Conservation (phyloP, 139 green algal species). For the Mychonastes homosphaera region DNA sequence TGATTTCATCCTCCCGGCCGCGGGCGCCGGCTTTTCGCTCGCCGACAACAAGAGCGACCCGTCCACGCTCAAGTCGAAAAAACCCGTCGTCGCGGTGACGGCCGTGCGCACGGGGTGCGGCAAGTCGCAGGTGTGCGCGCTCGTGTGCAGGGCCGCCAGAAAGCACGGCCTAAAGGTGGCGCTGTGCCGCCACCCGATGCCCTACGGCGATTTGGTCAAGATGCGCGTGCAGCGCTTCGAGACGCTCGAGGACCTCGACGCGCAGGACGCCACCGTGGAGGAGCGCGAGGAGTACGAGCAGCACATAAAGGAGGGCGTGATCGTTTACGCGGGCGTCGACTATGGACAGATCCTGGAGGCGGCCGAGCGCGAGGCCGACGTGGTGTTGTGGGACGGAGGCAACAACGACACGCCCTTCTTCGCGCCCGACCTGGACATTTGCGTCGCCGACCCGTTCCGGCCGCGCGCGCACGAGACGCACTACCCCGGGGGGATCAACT, state of each 20-base stretch:
- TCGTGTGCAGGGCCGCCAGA: constrained; percentile 5
- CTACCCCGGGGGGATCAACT: constrained; percentile 37
- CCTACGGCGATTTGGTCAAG: constrained; percentile 31
- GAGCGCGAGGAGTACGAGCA: constrained; percentile 45
- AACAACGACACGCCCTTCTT: constrained; percentile 42
- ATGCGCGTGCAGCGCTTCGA: constrained; percentile 38
- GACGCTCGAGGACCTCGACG: constrained; percentile 23
- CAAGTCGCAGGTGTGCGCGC: constrained; percentile 24
- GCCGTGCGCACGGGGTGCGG: constrained; percentile 33
- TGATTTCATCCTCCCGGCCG: constrained; percentile 20
- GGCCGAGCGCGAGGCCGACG: constrained; percentile 34
- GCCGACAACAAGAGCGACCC: no score
- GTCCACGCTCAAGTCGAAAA: constrained; percentile 4
- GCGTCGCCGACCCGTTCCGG: constrained; percentile 29
- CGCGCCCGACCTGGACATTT: constrained; percentile 29
- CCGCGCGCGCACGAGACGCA: constrained; percentile 17
- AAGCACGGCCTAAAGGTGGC: constrained; percentile 7
- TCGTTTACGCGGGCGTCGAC: constrained; percentile 38
- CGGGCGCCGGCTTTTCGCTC: background rate
- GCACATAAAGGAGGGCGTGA: constrained; percentile 31
- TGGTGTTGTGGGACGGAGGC: constrained; percentile 36
- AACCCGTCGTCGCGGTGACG: constrained; percentile 24
- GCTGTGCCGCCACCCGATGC: constrained; percentile 37
- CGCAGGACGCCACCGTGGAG: constrained; percentile 31
- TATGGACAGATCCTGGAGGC: constrained; percentile 31